A percentile compares a stretch with the other conserved stretches of the same genome.
phyloP scores from a whole-genome alignment of 2,329 filamentous ascomycete genomes.

The Remersonia thermophila region DNA sequence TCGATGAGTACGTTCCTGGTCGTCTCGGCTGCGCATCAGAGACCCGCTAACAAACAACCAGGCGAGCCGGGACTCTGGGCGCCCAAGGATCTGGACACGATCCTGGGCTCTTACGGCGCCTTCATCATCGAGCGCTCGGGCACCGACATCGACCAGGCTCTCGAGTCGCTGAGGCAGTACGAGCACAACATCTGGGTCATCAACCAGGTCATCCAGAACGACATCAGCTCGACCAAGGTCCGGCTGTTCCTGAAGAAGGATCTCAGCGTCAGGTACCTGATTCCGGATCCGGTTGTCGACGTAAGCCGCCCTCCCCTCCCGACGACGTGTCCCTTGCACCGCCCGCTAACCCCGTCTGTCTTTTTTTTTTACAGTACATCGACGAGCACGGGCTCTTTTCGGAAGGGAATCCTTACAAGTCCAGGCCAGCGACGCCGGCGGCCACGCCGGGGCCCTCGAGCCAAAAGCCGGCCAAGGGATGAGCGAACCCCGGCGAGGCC shows the following conservation, averaged over 20 bases:
- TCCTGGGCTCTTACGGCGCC: slow-evolving; percentile 69
- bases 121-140: slow-evolving; percentile 82
- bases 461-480: slow-evolving; percentile 8
- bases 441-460: slow-evolving; percentile 3
- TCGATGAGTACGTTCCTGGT: slow-evolving; percentile 16
- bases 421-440: slow-evolving; percentile 6
- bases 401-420: slow-evolving; percentile 24
- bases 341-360: no score
- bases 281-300: slow-evolving; percentile 52
- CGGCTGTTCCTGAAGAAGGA: slow-evolving; percentile 66
- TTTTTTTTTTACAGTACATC: slow-evolving; percentile 48
- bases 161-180: slow-evolving; percentile 70
- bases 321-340: no score
- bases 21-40: no score
- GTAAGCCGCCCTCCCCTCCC: no score
- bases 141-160: slow-evolving; percentile 77
- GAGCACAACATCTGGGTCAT: slow-evolving; percentile 81
- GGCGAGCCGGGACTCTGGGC: slow-evolving; percentile 70
- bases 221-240: slow-evolving; percentile 72
- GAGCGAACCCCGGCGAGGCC: neutral
- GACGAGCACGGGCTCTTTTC: slow-evolving; percentile 53
- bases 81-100: slow-evolving; percentile 72
- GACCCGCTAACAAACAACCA: slow-evolving; percentile 44
- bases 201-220: slow-evolving; percentile 76
- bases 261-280: slow-evolving; percentile 55